Evolutionary conservation across 225 moss, liverwort and hornwort species (phyloP), one percentile per base, ranked within the genome.

Genomic region (Bryoerythrophyllum caledonicum): DNA sequence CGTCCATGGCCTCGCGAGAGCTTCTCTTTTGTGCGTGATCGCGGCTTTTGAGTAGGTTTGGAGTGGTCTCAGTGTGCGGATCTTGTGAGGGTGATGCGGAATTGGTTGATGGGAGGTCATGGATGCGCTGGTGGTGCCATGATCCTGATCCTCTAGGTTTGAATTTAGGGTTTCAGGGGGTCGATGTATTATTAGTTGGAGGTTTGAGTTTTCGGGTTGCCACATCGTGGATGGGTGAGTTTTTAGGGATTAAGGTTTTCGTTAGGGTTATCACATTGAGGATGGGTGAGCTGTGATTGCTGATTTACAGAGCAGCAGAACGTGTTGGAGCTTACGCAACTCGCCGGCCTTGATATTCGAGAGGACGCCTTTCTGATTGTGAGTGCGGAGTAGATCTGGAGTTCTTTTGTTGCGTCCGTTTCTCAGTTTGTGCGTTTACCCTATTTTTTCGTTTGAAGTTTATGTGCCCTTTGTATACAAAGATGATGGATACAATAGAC

Each of bases 321-420:
- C 82, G 91, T 99, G 61, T 70, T 99, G 87, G 93, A 92, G 93
- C 91, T 95, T 73, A 93, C 93, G 16, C 86, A 86, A 84, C 91
- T 95, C 16, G 91, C 93, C 6, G 95, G 99, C 60, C 93, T 99
- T 81, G 86, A 95, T 72, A 87, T 95, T 66, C 87, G 95, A 46
- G 99, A 93, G 43, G 91, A 97, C 70, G 72, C 80, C 27, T 93
- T 93, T 74, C 67, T 80, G 64, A 92, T 93, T 87, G 97, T 99
- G 86, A 93, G 97, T 88, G 21, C 38, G 32, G 27, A 40, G 19
- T 59, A 79, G 85, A 79, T 85, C 81, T 79, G 13, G 38, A 63
- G 43, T 64, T 17, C 2, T 7, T 49, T 9, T 16, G 14, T n/a
- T 19, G 19, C 13, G 5, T 72, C 28, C 71, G 61, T 77, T 74